These are phyloP conservation scores for Chalaropsis thielavioides DNA, from an alignment of 2,329 filamentous ascomycete genomes.

Conservation along the genomic window DNA sequence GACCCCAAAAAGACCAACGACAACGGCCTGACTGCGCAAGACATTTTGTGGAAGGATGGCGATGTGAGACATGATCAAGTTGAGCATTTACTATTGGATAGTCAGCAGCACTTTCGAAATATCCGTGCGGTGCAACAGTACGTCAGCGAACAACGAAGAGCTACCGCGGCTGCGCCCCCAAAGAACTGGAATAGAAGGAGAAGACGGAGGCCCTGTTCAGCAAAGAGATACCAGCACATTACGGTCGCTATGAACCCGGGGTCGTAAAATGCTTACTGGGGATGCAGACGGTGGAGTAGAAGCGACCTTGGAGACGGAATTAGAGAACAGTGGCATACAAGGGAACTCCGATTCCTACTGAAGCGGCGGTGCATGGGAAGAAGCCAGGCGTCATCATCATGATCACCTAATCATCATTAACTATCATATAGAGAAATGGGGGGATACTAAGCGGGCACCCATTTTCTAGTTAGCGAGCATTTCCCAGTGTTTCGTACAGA, in stretches of 20 bases:
- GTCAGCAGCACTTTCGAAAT: neutral
- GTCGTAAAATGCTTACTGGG: neutral
- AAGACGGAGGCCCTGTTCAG: neutral
- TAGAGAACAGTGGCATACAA: neutral
- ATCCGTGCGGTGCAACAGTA: neutral
- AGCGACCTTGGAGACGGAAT: neutral
- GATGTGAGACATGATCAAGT: neutral
- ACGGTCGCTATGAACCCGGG: neutral
- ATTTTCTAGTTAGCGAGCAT: neutral
- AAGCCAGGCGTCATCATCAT: neutral
- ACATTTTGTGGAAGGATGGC: conserved; percentile 5
- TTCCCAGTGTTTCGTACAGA: neutral
- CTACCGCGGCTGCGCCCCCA: neutral
- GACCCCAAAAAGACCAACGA: conserved; percentile 7
- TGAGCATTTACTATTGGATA: neutral
- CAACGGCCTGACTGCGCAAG: conserved; percentile 8
- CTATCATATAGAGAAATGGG: neutral
- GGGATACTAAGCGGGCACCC: neutral
- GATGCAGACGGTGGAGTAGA: neutral
- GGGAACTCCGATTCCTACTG: neutral
- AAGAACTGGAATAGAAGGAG: neutral
- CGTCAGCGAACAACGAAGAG: neutral
- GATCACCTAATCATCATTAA: neutral
- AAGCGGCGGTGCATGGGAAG: neutral
- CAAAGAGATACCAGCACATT: neutral